Conservation (phyloP, 805 yeast species). For the Metschnikowia matae region DNA sequence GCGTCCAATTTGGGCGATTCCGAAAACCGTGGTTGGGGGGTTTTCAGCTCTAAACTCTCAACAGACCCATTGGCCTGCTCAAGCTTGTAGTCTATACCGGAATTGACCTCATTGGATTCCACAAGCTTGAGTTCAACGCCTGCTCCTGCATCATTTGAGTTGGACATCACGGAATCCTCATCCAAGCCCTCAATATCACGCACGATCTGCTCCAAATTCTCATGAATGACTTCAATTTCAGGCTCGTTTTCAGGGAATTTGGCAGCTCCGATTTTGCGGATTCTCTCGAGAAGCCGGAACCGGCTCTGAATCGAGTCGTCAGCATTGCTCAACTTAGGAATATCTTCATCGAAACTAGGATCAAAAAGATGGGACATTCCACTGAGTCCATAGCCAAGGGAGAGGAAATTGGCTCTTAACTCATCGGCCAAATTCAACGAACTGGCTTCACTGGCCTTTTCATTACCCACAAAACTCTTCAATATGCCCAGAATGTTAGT, state of each 20-base stretch:
- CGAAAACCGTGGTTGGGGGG: not conserved
- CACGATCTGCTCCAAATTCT: constrained; percentile 32
- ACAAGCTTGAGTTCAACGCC: not conserved
- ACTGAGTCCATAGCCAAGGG: constrained; percentile 56
- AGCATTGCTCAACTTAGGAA: constrained; percentile 32
- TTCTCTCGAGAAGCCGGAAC: constrained; percentile 29
- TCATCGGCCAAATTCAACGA: constrained; percentile 45
- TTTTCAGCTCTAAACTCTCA: not conserved
- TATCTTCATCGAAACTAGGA: constrained; percentile 55
- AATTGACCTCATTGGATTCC: no score
- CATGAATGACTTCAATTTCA: constrained; percentile 27
- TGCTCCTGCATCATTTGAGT: constrained; percentile 2
- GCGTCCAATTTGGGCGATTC: constrained; percentile 22
- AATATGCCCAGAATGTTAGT: constrained; percentile 37
- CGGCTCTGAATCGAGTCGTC: constrained; percentile 33
- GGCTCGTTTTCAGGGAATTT: constrained; percentile 21
- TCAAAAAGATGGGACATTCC: constrained; percentile 74
- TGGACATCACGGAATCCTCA: constrained; percentile 1
- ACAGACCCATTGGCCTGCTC: not conserved
- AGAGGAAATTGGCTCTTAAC: constrained; percentile 51
- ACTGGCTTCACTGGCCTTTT: constrained; percentile 12
- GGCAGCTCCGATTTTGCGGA: constrained; percentile 24
- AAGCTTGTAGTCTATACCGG: no score
- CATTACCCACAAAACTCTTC: constrained; percentile 16
- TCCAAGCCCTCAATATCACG: constrained; percentile 24